Percentiles rank a stretch among this genome's conserved stretches.
Conservation (phyloP, 2,329 filamentous ascomycete species). For the Alternaria ethzedia region DNA sequence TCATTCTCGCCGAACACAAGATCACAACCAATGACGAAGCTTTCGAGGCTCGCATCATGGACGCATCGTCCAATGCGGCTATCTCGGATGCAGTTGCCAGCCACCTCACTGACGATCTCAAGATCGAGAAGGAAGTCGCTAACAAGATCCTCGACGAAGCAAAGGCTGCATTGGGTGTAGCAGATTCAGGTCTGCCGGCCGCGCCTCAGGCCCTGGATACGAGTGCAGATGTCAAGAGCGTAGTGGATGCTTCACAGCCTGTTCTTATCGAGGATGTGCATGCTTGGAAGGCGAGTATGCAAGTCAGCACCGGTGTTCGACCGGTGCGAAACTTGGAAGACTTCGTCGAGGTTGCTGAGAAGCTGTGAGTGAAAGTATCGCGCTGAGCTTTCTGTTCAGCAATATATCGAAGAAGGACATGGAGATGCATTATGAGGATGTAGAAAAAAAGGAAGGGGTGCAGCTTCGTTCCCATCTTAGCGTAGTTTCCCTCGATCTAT, state of each 20-base stretch:
- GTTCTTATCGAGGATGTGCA: constrained; percentile 77
- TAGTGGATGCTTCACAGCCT: constrained; percentile 47
- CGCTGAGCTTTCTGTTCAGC: neutral
- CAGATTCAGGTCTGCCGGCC: constrained; percentile 40
- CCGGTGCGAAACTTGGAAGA: constrained; percentile 78
- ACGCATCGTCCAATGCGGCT: constrained; percentile 54
- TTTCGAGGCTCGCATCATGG: constrained; percentile 53
- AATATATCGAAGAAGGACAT: neutral
- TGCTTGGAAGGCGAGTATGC: constrained; percentile 77
- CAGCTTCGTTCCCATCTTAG: neutral
- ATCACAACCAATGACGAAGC: constrained; percentile 52
- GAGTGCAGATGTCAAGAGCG: constrained; percentile 30
- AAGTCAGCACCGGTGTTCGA: constrained; percentile 73
- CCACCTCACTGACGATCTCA: constrained; percentile 53
- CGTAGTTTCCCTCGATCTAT: neutral
- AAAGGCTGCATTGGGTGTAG: constrained; percentile 54
- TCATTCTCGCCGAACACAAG: constrained; percentile 57
- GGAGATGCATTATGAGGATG: neutral
- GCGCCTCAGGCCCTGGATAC: constrained; percentile 51
- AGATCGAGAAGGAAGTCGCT: constrained; percentile 58
- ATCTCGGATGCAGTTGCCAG: constrained; percentile 59
- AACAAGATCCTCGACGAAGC: constrained; percentile 58
- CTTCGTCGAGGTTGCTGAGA: constrained; percentile 72
- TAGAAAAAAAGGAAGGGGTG: neutral
- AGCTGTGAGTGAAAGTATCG: constrained; percentile 13